Evolutionary conservation across 2,329 filamentous ascomycete species (phyloP), one percentile per base, ranked within the genome.

Genomic region (Scedosporium aurantiacum): DNA sequence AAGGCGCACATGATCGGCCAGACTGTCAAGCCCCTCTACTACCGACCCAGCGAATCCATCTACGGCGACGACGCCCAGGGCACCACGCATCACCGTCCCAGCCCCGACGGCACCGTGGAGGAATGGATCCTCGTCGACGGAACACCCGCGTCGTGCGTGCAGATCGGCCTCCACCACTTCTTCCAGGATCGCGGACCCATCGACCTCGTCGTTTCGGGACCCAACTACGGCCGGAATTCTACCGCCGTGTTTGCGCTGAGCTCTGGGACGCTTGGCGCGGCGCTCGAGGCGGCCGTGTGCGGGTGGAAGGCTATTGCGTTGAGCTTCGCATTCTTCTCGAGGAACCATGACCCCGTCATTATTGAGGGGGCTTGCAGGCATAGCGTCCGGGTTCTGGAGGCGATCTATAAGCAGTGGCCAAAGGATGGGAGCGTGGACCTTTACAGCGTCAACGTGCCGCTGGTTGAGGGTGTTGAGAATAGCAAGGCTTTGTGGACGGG

Each of bases 1-100:
- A 99, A 99, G 79, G 94, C 94, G 2, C 94, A 97, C 74, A 89
- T 97, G 70, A 91, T 97, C 68, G 92, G 92, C 62, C 88, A 93
- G 72, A 89, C 89, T 8, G 83, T 96, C 64, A 90, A 87, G 71
- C 91, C 91, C 7, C 81, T 84, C 28, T 96, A 96, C 78, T 96
- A 91, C 77, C 88, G 88, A 1, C 82, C 82, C 14, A 78, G 72
- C n/a, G 63, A 71, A 43, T 71, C 71, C 16, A 70, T 74, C 28
- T 73, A 77, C 64, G 73, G 73, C 59, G 74, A 73, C 28, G 72
- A 74, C 59, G 69, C 75, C 60, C 85, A 90, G 64, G 88, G 88
- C 61, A 86, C 84, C 16, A 85, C 81, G 54, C 86, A 89, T 71
- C 74, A 79, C 57, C 72, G 73, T 14, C 77, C 78, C 2, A 78